A percentile compares a stretch with the other conserved stretches of the same genome.
phyloP scores from a whole-genome alignment of 2,329 filamentous ascomycete species.

The Celoporthe dispersa region DNA sequence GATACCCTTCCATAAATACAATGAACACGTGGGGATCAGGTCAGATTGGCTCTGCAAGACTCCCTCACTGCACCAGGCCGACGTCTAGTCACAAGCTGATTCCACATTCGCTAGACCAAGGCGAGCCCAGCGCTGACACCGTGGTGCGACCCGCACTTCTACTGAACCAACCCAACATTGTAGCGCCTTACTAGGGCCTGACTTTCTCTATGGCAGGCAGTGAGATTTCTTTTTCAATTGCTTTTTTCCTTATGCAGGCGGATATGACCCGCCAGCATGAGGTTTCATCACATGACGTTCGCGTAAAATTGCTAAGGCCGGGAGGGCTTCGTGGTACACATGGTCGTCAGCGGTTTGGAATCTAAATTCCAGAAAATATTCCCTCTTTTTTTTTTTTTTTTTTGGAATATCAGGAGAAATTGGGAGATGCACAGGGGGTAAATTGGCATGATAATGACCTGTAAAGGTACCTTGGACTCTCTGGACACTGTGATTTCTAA shows the following conservation, averaged over 20 bases:
- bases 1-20: background rate
- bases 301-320: background rate
- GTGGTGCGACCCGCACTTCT: constrained; percentile 16
- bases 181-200: background rate
- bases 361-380: background rate
- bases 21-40: background rate
- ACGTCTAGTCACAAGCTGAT: constrained; percentile 7
- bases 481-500: background rate
- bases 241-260: background rate
- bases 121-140: constrained; percentile 23
- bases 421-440: background rate
- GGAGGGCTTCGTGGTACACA: background rate
- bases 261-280: background rate
- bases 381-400: no score
- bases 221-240: background rate
- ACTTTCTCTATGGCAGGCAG: background rate
- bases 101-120: constrained; percentile 10
- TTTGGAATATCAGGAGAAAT: background rate
- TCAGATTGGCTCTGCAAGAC: background rate
- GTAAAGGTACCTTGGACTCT: background rate
- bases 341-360: background rate
- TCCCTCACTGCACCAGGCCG: background rate
- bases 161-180: constrained; percentile 15
- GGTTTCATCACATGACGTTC: constrained; percentile 8
- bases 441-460: background rate